Base-by-base conservation (phyloP, 1,139 yeast species). In the Hansenula sp. region DNA sequence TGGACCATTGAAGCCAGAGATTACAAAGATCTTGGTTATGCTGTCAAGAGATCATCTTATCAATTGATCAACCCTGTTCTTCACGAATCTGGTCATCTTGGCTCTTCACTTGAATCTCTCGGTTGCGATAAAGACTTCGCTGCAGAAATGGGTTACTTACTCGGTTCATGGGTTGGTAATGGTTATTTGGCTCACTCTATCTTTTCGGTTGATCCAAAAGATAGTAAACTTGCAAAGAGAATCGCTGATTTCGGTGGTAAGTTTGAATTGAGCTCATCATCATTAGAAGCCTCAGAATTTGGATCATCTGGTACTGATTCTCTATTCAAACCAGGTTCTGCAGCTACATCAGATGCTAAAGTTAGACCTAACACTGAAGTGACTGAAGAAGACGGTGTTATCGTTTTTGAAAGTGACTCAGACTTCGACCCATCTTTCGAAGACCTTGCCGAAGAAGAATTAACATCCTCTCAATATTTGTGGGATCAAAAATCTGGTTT, bases 1-100 rank as follows among this genome's bases (percentile, higher is more conserved):
- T 68, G 72, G 73, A 56, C 57, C 29, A 43, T 65, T 34, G 68
- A 65, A 52, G 70, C 68, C 29, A 52, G 55, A 34, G 62, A 65
- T 44, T 54, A 55, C 40, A 43, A 42, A 10, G 32, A 41, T 14
- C 37, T 67, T 26, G 51, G 46, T 19, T 29, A 34, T 6, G 10
- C 45, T 34, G 65, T 61, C 34, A 58, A 57, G 32, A 40, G 44
- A 27, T 47, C 55, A 24, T 54, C 72, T 21, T 44, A 49, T 30
- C 71, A 65, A 52, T 40, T 59, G n/a, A 55, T 61, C 38, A 53
- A 53, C 41, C 73, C 73, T 27, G 58, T 66, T 25, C 48, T 58
- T 25, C 37, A 47, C 17, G 66, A 66, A 38, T 56, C 60, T 34
- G 61, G 60, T 25, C 44, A 44, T 22, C 45, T 67, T 17, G 50